Conservation (phyloP, 345 rosid species). For the Salix koriyanagi region DNA sequence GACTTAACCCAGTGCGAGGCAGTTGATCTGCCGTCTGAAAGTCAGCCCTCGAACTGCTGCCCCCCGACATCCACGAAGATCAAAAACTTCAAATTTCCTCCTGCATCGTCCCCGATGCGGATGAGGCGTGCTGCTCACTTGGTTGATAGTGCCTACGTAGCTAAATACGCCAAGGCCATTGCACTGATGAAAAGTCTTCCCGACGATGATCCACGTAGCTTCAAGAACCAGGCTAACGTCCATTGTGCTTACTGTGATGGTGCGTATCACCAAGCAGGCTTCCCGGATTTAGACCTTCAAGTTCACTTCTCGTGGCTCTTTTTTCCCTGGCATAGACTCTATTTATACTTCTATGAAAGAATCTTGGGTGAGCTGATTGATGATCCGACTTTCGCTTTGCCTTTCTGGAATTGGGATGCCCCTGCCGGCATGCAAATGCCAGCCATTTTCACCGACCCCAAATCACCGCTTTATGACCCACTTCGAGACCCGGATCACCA, state of each 20-base stretch:
- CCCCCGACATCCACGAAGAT: constrained; percentile 41
- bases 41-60: constrained; percentile 39
- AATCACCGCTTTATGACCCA: constrained; percentile 41
- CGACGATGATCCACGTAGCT: constrained; percentile 52
- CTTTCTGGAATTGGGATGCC: constrained; percentile 66
- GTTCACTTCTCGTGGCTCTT: constrained; percentile 59
- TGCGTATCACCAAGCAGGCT: constrained; percentile 52
- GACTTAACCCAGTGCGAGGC: constrained; percentile 29
- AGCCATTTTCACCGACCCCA: constrained; percentile 30
- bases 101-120: constrained; percentile 21
- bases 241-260: constrained; percentile 69
- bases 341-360: constrained; percentile 49
- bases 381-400: constrained; percentile 54
- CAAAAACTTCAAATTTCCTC: constrained; percentile 39
- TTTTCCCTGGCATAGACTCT: constrained; percentile 56
- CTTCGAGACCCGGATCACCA: constrained; percentile 35
- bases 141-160: constrained; percentile 27
- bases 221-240: constrained; percentile 49
- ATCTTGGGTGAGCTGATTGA: constrained; percentile 49
- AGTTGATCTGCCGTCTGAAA: constrained; percentile 39
- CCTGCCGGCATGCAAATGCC: constrained; percentile 58
- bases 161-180: constrained; percentile 45
- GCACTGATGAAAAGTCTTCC: constrained; percentile 59
- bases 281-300: constrained; percentile 47
- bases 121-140: constrained; percentile 50